Percentiles rank a stretch among this genome's conserved stretches.
These are phyloP conservation scores for Vigna radiata DNA, from an alignment of 306 rosid genomes.

Conservation along the genomic window DNA sequence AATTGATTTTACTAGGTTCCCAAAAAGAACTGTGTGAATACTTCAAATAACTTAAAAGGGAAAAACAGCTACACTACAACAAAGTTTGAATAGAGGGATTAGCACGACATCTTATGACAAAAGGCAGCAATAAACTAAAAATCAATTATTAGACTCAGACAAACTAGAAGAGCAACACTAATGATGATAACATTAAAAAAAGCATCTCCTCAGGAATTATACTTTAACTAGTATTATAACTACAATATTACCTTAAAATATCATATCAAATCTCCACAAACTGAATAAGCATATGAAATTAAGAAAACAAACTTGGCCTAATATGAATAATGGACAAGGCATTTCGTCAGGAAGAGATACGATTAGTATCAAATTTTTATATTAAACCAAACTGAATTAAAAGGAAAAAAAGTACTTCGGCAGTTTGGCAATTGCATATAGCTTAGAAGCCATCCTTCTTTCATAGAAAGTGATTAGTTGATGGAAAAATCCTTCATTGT, in stretches of 20 bases:
- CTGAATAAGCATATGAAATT: background rate
- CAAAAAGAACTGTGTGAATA: slow-evolving; percentile 77
- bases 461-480: background rate
- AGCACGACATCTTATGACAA: background rate
- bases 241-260: background rate
- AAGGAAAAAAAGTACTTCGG: background rate
- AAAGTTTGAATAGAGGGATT: background rate
- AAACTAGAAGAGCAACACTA: background rate
- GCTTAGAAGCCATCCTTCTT: background rate
- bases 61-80: background rate
- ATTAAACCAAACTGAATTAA: background rate
- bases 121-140: background rate
- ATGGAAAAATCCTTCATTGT: background rate
- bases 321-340: background rate
- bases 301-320: too few species aligned
- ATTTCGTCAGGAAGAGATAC: background rate
- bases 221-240: background rate
- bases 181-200: background rate
- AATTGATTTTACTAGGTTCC: slow-evolving; percentile 46
- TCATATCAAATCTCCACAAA: background rate
- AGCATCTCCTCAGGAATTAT: background rate
- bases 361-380: background rate
- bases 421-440: background rate
- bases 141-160: background rate
- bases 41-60: background rate